These are phyloP conservation scores for Neoboletus magnificus DNA, from an alignment of 768 basidiomycete species.

Conservation along the genomic window DNA sequence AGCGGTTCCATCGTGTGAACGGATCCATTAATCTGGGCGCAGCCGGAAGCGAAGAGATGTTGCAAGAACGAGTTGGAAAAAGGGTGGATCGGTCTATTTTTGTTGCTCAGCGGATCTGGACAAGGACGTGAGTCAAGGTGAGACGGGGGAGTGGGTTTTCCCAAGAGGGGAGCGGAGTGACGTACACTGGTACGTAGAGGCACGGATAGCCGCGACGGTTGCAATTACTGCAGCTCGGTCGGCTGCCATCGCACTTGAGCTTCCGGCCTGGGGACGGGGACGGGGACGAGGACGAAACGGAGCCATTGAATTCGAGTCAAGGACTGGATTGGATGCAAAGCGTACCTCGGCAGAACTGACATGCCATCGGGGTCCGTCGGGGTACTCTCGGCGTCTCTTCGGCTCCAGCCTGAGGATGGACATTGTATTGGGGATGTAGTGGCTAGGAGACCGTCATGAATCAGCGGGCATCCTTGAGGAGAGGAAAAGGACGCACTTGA, in stretches of 20 bases:
- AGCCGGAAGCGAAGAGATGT: slow-evolving; percentile 21
- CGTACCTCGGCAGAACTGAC: slow-evolving; percentile 67
- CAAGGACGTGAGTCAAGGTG: slow-evolving; percentile 6
- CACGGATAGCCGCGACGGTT: slow-evolving; percentile 57
- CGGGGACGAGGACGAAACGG: neutral
- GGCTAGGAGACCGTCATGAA: slow-evolving; percentile 3
- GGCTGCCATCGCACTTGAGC: slow-evolving; percentile 66
- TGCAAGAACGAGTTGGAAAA: slow-evolving; percentile 9
- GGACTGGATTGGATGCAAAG: neutral
- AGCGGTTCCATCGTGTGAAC: slow-evolving; percentile 22
- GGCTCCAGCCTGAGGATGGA: slow-evolving; percentile 7
- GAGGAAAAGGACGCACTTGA: slow-evolving; percentile 13
- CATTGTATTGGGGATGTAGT: slow-evolving; percentile 13
- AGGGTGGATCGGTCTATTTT: slow-evolving; percentile 24
- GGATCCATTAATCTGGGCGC: slow-evolving; percentile 14
- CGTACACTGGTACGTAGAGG: slow-evolving; percentile 64
- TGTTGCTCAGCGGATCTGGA: slow-evolving; percentile 28
- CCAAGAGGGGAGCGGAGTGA: slow-evolving; percentile 10
- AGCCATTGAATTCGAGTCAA: neutral
- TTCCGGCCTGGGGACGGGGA: slow-evolving; percentile 49
- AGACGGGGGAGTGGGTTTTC: slow-evolving; percentile 2
- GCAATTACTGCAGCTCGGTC: slow-evolving; percentile 66
- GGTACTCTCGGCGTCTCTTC: slow-evolving; percentile 33
- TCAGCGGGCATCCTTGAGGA: neutral
- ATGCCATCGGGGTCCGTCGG: slow-evolving; percentile 65